Evolutionary conservation across 2,329 filamentous ascomycete species (phyloP), one percentile per base, ranked within the genome.

Genomic region (Westerdykella aurantiaca): DNA sequence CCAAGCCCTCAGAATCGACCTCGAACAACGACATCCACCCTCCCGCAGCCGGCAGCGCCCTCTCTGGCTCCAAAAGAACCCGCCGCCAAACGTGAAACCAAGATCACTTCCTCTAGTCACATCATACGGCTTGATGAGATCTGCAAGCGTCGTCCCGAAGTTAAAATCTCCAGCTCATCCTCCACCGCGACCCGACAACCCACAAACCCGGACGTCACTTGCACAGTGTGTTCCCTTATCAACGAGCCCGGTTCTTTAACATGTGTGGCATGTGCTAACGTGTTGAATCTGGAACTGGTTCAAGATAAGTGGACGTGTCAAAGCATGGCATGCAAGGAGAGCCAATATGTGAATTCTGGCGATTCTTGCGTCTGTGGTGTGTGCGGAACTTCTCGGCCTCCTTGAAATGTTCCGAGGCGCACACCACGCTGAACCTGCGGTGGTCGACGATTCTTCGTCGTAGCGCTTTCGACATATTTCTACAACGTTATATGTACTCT

Each of bases 301-400:
- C 68, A 74, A 0, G 67, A 72, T 14, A 68, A 77, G n/a, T 91
- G 87, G 86, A 68, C 67, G 38, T 91, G 86, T 60, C 63, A 60
- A 35, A 79, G 75, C 50, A 58, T 63, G 3, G 51, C 68, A 2
- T 91, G 86, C 60, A 67, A 66, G 46, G 72, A 68, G 11, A 78
- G 73, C 37, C 47, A 56, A 16, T 91, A 88, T 60, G 58, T 82
- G 41, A 91, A 90, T 57, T 75, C 83, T 10, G 79, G 76, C 1
- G 85, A 90, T 62, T 80, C 75, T 50, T 83, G 81, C 6, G 62
- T 81, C 0, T 91, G 86, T 61, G 85, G 85, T 3, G 66, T 86
- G 5, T 91, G 86, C 59, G 82, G 82, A 13, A 37, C 38, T 13
- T 37, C 46, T 18, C 33, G 33, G 9, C 25, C 25, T 12, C 25